A percentile compares a stretch with the other conserved stretches of the same genome.
Evolutionary conservation across 306 rosid species (phyloP).

Genomic region (Pyrus communis): DNA sequence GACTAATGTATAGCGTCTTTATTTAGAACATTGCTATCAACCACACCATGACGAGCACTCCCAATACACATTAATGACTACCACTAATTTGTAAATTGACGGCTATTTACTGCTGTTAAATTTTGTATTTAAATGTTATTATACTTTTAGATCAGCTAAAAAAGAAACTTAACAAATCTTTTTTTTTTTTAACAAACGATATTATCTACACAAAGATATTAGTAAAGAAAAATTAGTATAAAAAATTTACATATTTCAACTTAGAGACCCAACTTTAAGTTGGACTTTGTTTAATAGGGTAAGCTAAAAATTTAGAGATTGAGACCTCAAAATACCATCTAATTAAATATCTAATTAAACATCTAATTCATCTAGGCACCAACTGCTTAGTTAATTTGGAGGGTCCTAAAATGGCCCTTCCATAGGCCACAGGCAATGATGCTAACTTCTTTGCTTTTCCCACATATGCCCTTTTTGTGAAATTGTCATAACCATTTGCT

Average conservation of each 20-base stretch:
- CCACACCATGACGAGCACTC: too few species aligned
- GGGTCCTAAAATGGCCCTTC: conserved; percentile 48
- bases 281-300: conserved; percentile 5
- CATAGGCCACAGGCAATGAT: conserved; percentile 72
- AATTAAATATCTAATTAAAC: not conserved
- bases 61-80: too few species aligned
- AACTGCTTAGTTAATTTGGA: conserved; percentile 39
- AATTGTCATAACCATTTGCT: conserved; percentile 89
- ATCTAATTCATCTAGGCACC: conserved; percentile 26
- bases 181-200: too few species aligned
- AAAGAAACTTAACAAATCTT: too few species aligned
- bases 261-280: not conserved
- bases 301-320: conserved; percentile 20
- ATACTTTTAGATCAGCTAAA: too few species aligned
- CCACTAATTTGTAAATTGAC: too few species aligned
- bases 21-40: too few species aligned
- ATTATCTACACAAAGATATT: not conserved
- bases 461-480: conserved; percentile 81
- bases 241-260: conserved; percentile 12
- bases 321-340: not conserved
- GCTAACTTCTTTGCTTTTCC: conserved; percentile 64
- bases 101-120: too few species aligned
- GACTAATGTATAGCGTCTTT: too few species aligned
- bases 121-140: too few species aligned
- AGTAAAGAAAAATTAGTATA: not conserved